Evolutionary conservation across 1,284 basidiomycete genomes (phyloP).

Genomic region (Pseudozyma tsukubaensis): DNA sequence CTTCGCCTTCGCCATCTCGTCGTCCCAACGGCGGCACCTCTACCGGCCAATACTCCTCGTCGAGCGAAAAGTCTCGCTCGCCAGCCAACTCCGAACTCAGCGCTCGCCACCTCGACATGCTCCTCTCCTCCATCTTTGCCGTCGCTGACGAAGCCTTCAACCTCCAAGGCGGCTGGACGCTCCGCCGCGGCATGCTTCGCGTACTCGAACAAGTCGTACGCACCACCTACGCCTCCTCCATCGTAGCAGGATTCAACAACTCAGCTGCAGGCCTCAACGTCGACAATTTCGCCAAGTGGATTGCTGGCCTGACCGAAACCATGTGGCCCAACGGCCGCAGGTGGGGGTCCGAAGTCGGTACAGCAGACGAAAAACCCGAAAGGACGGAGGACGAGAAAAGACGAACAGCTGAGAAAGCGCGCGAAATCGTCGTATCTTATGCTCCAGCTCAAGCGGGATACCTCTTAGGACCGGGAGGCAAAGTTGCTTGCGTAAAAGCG

Average conservation of each 20-base stretch:
- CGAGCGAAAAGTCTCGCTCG: neutral
- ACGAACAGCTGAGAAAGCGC: constrained; percentile 50
- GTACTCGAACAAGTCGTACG: constrained; percentile 67
- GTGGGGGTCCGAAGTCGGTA: constrained; percentile 33
- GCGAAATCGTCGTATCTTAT: constrained; percentile 61
- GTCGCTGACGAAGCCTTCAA: constrained; percentile 68
- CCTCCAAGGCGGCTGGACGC: constrained; percentile 66
- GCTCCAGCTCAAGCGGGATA: constrained; percentile 66
- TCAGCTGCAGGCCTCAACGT: constrained; percentile 55
- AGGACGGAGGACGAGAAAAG: constrained; percentile 50
- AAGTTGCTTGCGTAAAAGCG: constrained; percentile 60
- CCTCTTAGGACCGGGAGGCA: constrained; percentile 63
- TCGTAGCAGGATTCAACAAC: constrained; percentile 61
- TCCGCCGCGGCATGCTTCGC: constrained; percentile 67
- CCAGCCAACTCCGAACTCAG: constrained; percentile 38
- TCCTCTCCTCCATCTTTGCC: constrained; percentile 67
- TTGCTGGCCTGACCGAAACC: constrained; percentile 46
- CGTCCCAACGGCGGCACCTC: constrained; percentile 4
- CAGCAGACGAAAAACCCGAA: constrained; percentile 19
- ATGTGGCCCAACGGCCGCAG: constrained; percentile 63
- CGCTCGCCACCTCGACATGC: constrained; percentile 61
- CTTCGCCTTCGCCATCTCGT: constrained; percentile 30
- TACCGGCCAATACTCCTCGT: neutral
- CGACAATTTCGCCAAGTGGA: constrained; percentile 57
- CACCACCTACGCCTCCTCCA: constrained; percentile 62